A percentile compares a stretch with the other conserved stretches of the same genome.
phyloP scores from a whole-genome alignment of 2,329 filamentous ascomycete genomes.

The Aspergillus tanneri region DNA sequence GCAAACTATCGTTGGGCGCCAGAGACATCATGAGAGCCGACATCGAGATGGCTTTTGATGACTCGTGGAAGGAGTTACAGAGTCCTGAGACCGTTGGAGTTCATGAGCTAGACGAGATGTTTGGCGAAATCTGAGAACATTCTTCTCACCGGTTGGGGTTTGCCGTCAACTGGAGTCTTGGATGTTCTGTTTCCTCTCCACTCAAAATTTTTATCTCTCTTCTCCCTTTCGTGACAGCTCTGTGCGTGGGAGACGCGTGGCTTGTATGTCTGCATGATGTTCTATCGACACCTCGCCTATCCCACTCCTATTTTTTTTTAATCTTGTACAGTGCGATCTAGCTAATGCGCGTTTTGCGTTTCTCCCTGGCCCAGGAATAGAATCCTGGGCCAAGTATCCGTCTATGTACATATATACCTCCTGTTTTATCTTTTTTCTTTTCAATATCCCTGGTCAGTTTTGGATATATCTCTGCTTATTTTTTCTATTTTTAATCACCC shows the following conservation, averaged over 20 bases:
- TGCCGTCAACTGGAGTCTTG: neutral
- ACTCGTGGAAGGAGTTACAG: constrained; percentile 61
- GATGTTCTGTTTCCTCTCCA: constrained; percentile 10
- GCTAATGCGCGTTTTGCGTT: constrained; percentile 1
- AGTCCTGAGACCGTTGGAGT: constrained; percentile 88
- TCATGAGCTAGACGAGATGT: constrained; percentile 85
- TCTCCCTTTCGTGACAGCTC: neutral
- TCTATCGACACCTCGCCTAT: neutral
- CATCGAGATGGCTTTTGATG: constrained; percentile 41
- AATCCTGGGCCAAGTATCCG: neutral
- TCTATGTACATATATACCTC: constrained; percentile 5
- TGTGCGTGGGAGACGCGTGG: neutral
- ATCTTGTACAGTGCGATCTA: constrained; percentile 5
- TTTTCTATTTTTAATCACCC: constrained; percentile 1
- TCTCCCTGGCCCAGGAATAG: neutral
- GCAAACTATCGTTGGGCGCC: constrained; percentile 47
- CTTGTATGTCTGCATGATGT: neutral
- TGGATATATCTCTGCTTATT: no score
- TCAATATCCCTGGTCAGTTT: no score
- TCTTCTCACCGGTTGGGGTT: constrained; percentile 2
- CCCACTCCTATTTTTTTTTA: neutral
- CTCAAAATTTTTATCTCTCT: constrained; percentile 9
- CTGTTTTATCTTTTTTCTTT: constrained; percentile 15
- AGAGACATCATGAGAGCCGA: constrained; percentile 29
- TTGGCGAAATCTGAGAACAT: constrained; percentile 65